phyloP scores from a whole-genome alignment of 805 yeast species.

The Candida glaebosa region DNA sequence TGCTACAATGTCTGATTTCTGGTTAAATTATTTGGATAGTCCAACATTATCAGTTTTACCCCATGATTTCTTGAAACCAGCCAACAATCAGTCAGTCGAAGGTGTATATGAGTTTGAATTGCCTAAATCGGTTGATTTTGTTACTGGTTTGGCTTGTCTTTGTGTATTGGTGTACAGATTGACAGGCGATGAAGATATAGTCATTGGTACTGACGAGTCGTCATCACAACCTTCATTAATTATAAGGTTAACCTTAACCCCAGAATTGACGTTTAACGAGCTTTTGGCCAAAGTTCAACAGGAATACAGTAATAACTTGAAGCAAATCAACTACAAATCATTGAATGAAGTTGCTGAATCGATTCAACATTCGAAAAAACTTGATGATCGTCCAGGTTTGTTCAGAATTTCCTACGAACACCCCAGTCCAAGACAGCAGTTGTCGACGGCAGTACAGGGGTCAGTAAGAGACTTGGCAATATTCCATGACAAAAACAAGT shows the following conservation, averaged over 20 bases:
- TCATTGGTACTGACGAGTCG: constrained; percentile 65
- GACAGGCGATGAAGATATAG: constrained; percentile 93
- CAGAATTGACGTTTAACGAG: constrained; percentile 51
- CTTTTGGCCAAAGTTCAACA: constrained; percentile 45
- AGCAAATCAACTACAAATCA: constrained; percentile 39
- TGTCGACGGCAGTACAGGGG: constrained; percentile 47
- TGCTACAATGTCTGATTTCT: constrained; percentile 27
- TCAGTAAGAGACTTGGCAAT: constrained; percentile 64
- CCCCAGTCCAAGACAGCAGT: constrained; percentile 33
- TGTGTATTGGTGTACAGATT: constrained; percentile 70
- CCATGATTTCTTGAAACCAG: constrained; percentile 78
- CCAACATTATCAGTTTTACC: constrained; percentile 89
- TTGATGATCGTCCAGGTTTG: constrained; percentile 59
- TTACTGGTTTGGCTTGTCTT: constrained; percentile 60
- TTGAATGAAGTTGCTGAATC: constrained; percentile 55
- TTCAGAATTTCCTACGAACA: constrained; percentile 61
- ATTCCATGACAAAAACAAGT: constrained; percentile 31
- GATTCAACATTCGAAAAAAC: constrained; percentile 46
- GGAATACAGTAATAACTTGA: constrained; percentile 32
- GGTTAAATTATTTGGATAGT: constrained; percentile 65
- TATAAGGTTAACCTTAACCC: constrained; percentile 58
- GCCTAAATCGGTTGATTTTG: constrained; percentile 30
- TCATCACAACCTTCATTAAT: constrained; percentile 46
- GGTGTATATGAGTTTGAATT: constrained; percentile 38
- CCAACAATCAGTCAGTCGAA: constrained; percentile 63